These are phyloP conservation scores for Bacidia rubella DNA, from an alignment of 495 filamentous ascomycete genomes.

Conservation along the genomic window DNA sequence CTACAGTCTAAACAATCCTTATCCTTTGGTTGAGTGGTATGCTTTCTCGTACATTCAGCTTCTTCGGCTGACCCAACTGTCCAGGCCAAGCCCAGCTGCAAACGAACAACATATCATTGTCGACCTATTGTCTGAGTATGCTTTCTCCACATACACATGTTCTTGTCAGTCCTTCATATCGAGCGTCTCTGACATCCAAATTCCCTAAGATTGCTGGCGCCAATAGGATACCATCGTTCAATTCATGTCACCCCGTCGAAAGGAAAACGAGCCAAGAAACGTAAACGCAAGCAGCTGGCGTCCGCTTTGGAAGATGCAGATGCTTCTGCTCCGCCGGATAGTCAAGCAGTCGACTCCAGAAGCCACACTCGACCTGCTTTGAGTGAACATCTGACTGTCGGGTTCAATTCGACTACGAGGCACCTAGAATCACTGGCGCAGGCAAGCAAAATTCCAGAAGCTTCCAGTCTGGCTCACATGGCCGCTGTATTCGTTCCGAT, in stretches of 20 bases:
- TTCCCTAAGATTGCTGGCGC: conserved; percentile 29
- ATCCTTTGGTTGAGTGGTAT: conserved; percentile 21
- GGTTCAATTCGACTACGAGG: conserved; percentile 43
- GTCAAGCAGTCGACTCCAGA: background rate
- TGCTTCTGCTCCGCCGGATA: too few relatives aligned
- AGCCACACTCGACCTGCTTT: background rate
- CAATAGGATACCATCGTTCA: conserved; percentile 40
- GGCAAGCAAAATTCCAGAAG: background rate
- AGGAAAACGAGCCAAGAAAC: conserved; percentile 34
- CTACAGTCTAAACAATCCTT: conserved; percentile 25
- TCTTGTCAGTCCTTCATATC: too few relatives aligned
- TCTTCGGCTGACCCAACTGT: background rate
- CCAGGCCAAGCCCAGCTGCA: conserved; percentile 16
- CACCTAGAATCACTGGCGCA: conserved; percentile 33
- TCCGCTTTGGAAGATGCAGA: conserved; percentile 2
- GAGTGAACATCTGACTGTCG: conserved; percentile 39
- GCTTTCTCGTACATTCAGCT: background rate
- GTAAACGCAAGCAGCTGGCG: conserved; percentile 6
- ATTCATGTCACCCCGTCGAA: conserved; percentile 35
- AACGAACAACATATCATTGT: conserved; percentile 20
- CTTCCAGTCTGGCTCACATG: conserved; percentile 14
- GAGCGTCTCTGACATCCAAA: too few relatives aligned
- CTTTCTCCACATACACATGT: background rate
- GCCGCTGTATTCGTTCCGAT: conserved; percentile 40
- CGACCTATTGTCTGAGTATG: conserved; percentile 23